A percentile compares a stretch with the other conserved stretches of the same genome.
Evolutionary conservation across 495 filamentous ascomycete genomes (phyloP).

Genomic region (Apodospora peruviana): DNA sequence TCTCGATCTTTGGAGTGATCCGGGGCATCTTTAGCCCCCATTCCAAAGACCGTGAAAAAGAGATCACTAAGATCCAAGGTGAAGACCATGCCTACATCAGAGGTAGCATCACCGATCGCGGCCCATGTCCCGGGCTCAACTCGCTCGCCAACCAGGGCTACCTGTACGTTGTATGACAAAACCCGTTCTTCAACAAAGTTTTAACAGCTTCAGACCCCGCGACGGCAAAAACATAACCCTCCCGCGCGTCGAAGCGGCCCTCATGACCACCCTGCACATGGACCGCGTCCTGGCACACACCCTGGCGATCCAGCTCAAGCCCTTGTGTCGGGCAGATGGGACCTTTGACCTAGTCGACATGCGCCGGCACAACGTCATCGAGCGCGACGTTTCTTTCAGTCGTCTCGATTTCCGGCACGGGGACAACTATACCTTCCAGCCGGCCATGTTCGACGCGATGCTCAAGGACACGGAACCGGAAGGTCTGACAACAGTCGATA

Average conservation of each 20-base stretch:
- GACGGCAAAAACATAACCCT: conserved; percentile 31
- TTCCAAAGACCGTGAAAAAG: conserved; percentile 2
- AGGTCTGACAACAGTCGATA: conserved; percentile 21
- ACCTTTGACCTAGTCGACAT: conserved; percentile 31
- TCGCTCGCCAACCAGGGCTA: conserved; percentile 25
- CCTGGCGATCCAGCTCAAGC: conserved; percentile 21
- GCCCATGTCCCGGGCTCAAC: conserved; percentile 24
- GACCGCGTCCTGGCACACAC: conserved; percentile 15
- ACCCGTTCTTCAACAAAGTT: neutral
- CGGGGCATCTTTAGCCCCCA: neutral
- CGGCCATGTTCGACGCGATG: conserved; percentile 26
- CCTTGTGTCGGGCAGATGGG: conserved; percentile 19
- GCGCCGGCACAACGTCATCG: conserved; percentile 29
- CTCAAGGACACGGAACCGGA: conserved; percentile 21
- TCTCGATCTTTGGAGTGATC: conserved; percentile 1
- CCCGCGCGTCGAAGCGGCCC: conserved; percentile 21
- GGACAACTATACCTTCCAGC: conserved; percentile 34
- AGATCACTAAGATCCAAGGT: conserved; percentile 1
- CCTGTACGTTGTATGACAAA: conserved; percentile 9
- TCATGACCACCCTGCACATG: conserved; percentile 25
- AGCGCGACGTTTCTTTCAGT: conserved; percentile 34
- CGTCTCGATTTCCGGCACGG: conserved; percentile 28
- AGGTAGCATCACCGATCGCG: conserved; percentile 19
- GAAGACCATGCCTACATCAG: conserved; percentile 26
- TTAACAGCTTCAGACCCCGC: conserved; percentile 19